Percentiles rank a stretch among this genome's conserved stretches.
phyloP scores from a whole-genome alignment of 768 basidiomycete species.

The Agaricus sinodeliciosus region DNA sequence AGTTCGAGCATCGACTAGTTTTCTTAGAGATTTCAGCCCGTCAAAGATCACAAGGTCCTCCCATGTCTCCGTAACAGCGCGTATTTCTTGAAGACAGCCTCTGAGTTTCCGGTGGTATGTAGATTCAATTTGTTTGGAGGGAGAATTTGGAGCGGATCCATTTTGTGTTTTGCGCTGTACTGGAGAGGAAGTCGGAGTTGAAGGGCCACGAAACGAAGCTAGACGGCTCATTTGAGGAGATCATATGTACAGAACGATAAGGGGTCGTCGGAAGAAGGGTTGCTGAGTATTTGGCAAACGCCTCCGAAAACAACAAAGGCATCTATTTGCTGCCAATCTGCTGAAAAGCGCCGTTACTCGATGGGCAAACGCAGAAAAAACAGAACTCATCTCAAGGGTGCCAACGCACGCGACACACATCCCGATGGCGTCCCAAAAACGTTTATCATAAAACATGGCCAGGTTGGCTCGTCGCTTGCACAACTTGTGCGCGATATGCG shows the following conservation, averaged over 20 bases:
- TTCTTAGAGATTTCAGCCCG: conserved; percentile 69
- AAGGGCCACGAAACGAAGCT: conserved; percentile 75
- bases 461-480: conserved; percentile 78
- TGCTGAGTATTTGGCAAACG: not conserved
- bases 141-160: conserved; percentile 27
- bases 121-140: conserved; percentile 55
- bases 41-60: conserved; percentile 77
- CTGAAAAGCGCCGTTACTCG: not conserved
- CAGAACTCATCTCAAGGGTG: conserved; percentile 73
- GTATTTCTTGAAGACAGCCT: conserved; percentile 61
- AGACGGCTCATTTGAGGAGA: conserved; percentile 39
- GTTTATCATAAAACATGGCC: conserved; percentile 95
- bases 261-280: too few species aligned
- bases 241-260: not conserved
- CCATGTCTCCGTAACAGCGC: conserved; percentile 62
- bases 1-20: conserved; percentile 71
- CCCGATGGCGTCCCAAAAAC: conserved; percentile 63
- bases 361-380: conserved; percentile 79
- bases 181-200: conserved; percentile 66
- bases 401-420: conserved; percentile 27
- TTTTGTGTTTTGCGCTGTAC: conserved; percentile 34
- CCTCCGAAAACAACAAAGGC: conserved; percentile 4
- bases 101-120: conserved; percentile 79
- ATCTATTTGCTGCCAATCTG: conserved; percentile 1
- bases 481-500: conserved; percentile 91